phyloP scores from a whole-genome alignment of 225 moss, liverwort and hornwort genomes.

The Physcomitrium patens region DNA sequence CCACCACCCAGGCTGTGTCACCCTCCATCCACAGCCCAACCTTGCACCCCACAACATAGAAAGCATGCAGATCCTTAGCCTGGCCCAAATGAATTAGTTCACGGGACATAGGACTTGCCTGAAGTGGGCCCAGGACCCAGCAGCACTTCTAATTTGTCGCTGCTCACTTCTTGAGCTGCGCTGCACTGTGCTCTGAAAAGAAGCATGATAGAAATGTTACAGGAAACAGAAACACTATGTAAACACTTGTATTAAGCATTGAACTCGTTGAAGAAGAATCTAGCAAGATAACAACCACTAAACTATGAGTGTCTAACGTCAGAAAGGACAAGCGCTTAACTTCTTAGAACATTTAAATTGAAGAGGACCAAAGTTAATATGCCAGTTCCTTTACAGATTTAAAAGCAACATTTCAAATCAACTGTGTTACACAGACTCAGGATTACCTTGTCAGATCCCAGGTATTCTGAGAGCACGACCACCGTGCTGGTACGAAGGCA shows the following conservation, averaged over 20 bases:
- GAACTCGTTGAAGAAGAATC: not conserved
- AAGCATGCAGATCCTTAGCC: conserved; percentile 29
- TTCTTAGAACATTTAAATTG: not conserved
- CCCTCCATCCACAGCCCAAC: conserved; percentile 49
- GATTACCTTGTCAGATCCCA: conserved; percentile 88
- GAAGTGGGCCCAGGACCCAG: conserved; percentile 70
- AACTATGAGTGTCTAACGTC: not conserved
- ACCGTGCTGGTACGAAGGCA: conserved; percentile 78
- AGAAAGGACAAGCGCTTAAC: not conserved
- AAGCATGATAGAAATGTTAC: conserved; percentile 29
- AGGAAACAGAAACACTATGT: not conserved
- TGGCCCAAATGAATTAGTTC: conserved; percentile 23
- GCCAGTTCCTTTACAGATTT: not conserved
- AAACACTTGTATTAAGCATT: conserved; percentile 1
- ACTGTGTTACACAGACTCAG: conserved; percentile 18
- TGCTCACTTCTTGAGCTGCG: conserved; percentile 92
- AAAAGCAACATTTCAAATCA: conserved; percentile 9
- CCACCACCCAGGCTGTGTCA: conserved; percentile 69
- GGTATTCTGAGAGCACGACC: conserved; percentile 87
- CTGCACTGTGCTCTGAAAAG: conserved; percentile 79
- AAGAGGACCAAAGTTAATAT: not conserved
- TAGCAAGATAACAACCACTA: conserved; percentile 5
- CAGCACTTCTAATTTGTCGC: conserved; percentile 90
- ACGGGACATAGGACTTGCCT: conserved; percentile 67
- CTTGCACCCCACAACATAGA: conserved; percentile 33